Evolutionary conservation across 1,284 basidiomycete species (phyloP), one percentile per base, ranked within the genome.

Genomic region (Caloboletus firmus): DNA sequence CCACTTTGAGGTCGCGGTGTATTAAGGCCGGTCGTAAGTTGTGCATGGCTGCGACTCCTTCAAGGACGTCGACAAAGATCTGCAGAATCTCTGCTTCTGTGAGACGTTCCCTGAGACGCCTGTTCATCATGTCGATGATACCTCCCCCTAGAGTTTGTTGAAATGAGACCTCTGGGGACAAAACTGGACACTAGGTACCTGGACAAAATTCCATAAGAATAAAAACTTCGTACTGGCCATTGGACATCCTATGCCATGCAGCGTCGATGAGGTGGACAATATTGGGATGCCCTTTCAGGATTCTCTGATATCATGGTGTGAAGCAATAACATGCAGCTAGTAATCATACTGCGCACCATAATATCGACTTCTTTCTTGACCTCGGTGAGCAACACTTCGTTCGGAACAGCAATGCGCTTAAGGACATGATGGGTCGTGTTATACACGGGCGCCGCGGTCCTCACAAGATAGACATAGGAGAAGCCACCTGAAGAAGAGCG

Each of bases 81-180:
- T 95, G 93, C 47, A 99, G 81, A 64, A 99, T 98, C 72, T 99
- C 97, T 28, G 86, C 81, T 73, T 99, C 97, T 3, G 92, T 93
- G 44, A 99, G 79, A 24, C 97, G 85, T 71, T 98, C 93, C 48
- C 95, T 85, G 37, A 99, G 80, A 46, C 96, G 84, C 62, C 95
- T 87, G 74, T 99, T 99, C 89, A 99, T 93, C 84, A 99, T 93
- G 74, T 99, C 97, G 73, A 99, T 98, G 64, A 99, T 97, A 37
- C 97, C 97, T 26, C 97, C 97, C 42, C 95, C 92, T 93, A 59
- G 1, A 46, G 5, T 42, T 28, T 11, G 55, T 39, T 51, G 18
- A 54, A 30, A 57, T 60, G 12, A 62, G 53, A 48, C 28, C 13
- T 37, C 35, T 40, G 28, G 20, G 15, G 43, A 48, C 5, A 51